Conservation (phyloP, 352 stramenopile species). For the Globisporangium middletonii region DNA sequence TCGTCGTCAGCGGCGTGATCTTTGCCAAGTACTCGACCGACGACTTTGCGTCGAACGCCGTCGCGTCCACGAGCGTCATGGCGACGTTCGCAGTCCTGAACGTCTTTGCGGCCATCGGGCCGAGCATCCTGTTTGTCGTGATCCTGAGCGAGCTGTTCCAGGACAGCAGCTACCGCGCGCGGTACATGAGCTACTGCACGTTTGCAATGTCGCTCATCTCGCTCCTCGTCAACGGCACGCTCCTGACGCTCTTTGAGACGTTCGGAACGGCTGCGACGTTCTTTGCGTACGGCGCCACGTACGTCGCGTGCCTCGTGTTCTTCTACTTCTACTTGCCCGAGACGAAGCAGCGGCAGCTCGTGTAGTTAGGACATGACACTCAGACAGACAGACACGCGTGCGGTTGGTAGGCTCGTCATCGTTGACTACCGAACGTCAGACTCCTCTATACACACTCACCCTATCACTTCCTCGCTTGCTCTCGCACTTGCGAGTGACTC, state of each 20-base stretch:
- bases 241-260: slow-evolving; percentile 71
- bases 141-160: slow-evolving; percentile 84
- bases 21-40: slow-evolving; percentile 65
- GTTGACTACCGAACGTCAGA: no score
- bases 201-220: slow-evolving; percentile 86
- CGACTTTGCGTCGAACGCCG: slow-evolving; percentile 39
- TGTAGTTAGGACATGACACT: slow-evolving; percentile 15
- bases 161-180: slow-evolving; percentile 70
- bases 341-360: slow-evolving; percentile 70
- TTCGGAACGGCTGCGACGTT: slow-evolving; percentile 67
- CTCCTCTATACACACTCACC: no score
- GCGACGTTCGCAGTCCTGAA: slow-evolving; percentile 66
- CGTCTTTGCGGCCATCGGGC: slow-evolving; percentile 64
- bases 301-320: slow-evolving; percentile 61
- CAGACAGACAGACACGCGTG: neutral
- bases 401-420: neutral
- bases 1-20: slow-evolving; percentile 55
- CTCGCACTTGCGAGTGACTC: no score
- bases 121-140: slow-evolving; percentile 78
- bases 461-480: no score
- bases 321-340: slow-evolving; percentile 70
- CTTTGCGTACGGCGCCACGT: slow-evolving; percentile 52
- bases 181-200: slow-evolving; percentile 88
- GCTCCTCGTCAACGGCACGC: slow-evolving; percentile 72
- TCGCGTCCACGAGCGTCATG: slow-evolving; percentile 52